These are phyloP conservation scores for Naganishia randhawae DNA, from an alignment of 768 basidiomycete species.

Conservation along the genomic window DNA sequence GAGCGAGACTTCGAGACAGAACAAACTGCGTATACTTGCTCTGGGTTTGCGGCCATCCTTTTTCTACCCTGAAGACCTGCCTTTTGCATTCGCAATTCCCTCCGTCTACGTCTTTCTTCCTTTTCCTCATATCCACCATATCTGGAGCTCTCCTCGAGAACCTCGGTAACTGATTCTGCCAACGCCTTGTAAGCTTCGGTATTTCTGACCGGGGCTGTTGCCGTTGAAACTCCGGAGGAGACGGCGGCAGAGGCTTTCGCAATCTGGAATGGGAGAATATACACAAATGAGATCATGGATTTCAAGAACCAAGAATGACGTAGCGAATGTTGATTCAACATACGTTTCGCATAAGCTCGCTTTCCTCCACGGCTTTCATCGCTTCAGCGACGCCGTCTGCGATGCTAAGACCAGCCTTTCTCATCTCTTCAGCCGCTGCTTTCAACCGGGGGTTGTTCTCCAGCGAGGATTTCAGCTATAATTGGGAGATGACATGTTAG, in stretches of 20 bases:
- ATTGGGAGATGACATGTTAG: not conserved
- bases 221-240: conserved; percentile 76
- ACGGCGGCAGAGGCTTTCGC: conserved; percentile 79
- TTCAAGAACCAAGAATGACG: no score
- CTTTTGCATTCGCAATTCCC: conserved; percentile 76
- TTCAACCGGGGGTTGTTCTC: conserved; percentile 90
- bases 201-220: conserved; percentile 94
- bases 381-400: conserved; percentile 92
- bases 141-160: conserved; percentile 88
- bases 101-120: conserved; percentile 74
- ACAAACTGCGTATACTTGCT: conserved; percentile 58
- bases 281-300: not conserved
- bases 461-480: conserved; percentile 81
- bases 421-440: conserved; percentile 88
- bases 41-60: conserved; percentile 67
- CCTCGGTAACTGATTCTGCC: conserved; percentile 82
- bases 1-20: not conserved
- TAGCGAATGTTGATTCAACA: conserved; percentile 6
- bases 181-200: conserved; percentile 90
- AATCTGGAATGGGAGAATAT: conserved; percentile 58
- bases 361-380: conserved; percentile 88
- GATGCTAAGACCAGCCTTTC: conserved; percentile 81
- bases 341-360: conserved; percentile 63
- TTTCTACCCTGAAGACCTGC: conserved; percentile 65
- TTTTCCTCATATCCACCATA: conserved; percentile 96